Base-by-base conservation (phyloP, 306 rosid genomes). In the Cotoneaster glaucophyllus region DNA sequence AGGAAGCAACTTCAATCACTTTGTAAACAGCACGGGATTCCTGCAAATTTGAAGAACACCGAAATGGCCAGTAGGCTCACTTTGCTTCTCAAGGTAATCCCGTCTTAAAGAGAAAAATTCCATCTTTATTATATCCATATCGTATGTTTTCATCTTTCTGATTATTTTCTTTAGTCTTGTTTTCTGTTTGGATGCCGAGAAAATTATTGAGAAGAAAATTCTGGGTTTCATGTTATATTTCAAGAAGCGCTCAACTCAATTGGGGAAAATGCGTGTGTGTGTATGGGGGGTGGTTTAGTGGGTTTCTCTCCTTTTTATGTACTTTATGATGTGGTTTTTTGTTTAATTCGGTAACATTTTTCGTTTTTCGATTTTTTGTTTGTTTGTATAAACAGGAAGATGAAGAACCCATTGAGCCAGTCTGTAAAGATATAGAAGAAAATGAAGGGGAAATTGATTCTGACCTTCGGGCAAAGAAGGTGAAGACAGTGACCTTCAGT, bases 1-100 rank as follows among this genome's bases (percentile, higher is more conserved):
- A 85, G 91, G 84, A 82, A 78, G 79, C 59, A 24, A 31, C 81
- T 87, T 6, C 88, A 87, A 72, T 24, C 82, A 9, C 67, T 87
- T 2, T 80, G 91, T 79, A 87, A 82, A 81, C 58, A 78, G 61
- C 85, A 82, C 74, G 87, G 84, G 24, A 83, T 87, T 37, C 85
- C 84, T 19, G 91, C 88, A 11, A 87, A 87, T 66, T 66, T 87
- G 68, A 74, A 68, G 72, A 87, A 85, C 25, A 14, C 11, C 0
- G 88, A 82, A 66, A 85, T 85, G 88, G 91, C 91, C 8, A 19
- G 66, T 9, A 64, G 73, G 39, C 88, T 87, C 15, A 61, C 71
- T 52, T 32, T 76, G 41, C 52, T 84, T 70, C 24, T 82, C 44
- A 81, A 85, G 85, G 91, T 83, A 41, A 41, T 41, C 44, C 44